Evolutionary conservation across 768 basidiomycete genomes (phyloP).

Genomic region (Amanita polypyramis): DNA sequence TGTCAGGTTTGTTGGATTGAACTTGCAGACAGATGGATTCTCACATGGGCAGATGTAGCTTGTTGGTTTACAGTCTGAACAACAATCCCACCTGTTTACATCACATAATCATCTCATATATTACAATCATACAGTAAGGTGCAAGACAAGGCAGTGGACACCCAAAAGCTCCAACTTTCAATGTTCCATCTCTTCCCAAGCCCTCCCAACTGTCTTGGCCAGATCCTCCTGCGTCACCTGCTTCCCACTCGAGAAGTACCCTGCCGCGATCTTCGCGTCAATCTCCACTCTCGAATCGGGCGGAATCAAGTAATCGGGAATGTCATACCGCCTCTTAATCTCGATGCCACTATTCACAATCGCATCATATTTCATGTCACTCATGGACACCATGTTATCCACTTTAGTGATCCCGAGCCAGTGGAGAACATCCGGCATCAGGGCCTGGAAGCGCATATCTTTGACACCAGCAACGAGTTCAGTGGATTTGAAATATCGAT

Average conservation of each 20-base stretch:
- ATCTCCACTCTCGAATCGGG: constrained; percentile 90
- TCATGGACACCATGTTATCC: constrained; percentile 85
- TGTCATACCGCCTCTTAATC: constrained; percentile 74
- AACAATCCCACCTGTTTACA: too few relatives aligned
- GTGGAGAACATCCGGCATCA: constrained; percentile 95
- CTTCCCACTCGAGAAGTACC: constrained; percentile 82
- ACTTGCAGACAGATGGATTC: too few relatives aligned
- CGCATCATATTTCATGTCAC: constrained; percentile 94
- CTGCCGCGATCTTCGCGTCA: constrained; percentile 91
- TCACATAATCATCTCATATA: too few relatives aligned
- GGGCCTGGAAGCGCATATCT: constrained; percentile 89
- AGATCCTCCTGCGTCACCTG: constrained; percentile 71
- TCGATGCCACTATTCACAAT: constrained; percentile 85
- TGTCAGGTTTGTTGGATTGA: too few relatives aligned
- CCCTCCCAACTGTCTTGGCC: constrained; percentile 75
- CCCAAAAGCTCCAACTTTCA: constrained; percentile 16
- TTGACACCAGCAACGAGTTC: constrained; percentile 92
- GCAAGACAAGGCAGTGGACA: background rate
- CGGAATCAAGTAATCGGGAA: constrained; percentile 85
- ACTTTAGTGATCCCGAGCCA: constrained; percentile 92
- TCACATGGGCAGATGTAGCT: too few relatives aligned
- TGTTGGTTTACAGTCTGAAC: too few relatives aligned
- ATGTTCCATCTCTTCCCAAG: constrained; percentile 89
- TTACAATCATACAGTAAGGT: too few relatives aligned
- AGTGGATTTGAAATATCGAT: constrained; percentile 77